Conservation (phyloP, 306 rosid species). For the Datisca glomerata region DNA sequence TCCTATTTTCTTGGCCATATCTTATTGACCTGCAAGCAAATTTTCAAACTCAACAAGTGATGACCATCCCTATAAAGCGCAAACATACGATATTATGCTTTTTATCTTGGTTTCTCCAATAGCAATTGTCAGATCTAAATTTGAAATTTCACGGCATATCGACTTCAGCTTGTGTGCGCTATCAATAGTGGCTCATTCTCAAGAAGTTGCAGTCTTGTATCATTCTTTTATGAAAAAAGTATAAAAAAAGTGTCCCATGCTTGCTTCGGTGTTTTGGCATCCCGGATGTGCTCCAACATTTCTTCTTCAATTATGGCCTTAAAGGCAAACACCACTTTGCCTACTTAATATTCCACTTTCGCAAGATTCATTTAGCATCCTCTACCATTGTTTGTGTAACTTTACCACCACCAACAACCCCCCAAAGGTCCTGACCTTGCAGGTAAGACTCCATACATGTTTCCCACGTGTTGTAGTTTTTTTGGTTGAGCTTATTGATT, state of each 20-base stretch:
- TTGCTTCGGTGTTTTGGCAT: slow-evolving; percentile 3
- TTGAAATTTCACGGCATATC: neutral
- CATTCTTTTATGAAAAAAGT: slow-evolving; percentile 1
- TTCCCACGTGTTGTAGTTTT: neutral
- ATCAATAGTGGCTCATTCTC: neutral
- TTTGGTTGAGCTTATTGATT: slow-evolving; percentile 3
- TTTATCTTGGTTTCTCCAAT: neutral
- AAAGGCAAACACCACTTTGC: slow-evolving; percentile 2
- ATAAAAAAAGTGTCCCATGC: slow-evolving; percentile 2
- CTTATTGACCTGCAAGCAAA: neutral
- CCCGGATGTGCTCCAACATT: neutral
- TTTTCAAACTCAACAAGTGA: neutral
- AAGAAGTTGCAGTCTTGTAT: neutral
- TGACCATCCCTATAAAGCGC: neutral
- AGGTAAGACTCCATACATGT: neutral
- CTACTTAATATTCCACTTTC: slow-evolving; percentile 5
- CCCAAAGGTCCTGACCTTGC: slow-evolving; percentile 6
- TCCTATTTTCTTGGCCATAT: slow-evolving; percentile 4
- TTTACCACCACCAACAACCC: neutral
- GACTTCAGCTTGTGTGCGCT: neutral
- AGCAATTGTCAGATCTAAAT: slow-evolving; percentile 1
- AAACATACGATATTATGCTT: neutral
- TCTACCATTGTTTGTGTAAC: neutral
- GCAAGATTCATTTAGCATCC: no score
- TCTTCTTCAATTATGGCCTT: slow-evolving; percentile 1